phyloP scores from a whole-genome alignment of 306 rosid species.

The Comarum palustre region DNA sequence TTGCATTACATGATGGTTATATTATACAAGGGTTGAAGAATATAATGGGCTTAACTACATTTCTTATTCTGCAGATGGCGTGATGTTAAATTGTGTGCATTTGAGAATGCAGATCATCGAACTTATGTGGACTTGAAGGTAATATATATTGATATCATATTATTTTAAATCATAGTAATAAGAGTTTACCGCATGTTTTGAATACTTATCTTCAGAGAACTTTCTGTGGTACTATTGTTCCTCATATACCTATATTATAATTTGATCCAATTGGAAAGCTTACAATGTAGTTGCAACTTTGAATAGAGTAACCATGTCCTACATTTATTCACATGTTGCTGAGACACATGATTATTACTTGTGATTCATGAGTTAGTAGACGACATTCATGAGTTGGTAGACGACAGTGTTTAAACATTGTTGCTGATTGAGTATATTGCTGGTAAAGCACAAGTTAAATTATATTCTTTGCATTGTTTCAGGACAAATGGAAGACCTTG shows the following conservation, averaged over 20 bases:
- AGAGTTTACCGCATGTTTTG: background rate
- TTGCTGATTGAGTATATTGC: background rate
- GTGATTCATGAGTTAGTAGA: background rate
- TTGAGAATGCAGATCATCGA: conserved; percentile 90
- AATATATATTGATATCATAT: conserved; percentile 5
- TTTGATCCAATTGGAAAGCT: background rate
- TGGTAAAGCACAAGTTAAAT: background rate
- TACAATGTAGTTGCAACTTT: background rate
- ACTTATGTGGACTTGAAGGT: conserved; percentile 97
- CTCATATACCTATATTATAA: background rate
- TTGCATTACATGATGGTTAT: conserved; percentile 5
- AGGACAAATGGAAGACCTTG: conserved; percentile 97
- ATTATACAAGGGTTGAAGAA: background rate
- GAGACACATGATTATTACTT: background rate
- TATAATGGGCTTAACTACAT: conserved; percentile 22
- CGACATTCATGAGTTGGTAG: background rate
- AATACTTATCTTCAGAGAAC: background rate
- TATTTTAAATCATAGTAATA: background rate
- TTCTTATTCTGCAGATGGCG: conserved; percentile 72
- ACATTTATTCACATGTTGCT: background rate
- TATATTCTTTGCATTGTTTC: conserved; percentile 20
- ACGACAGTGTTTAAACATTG: background rate
- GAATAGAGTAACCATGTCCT: background rate
- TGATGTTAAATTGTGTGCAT: conserved; percentile 78
- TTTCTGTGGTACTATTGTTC: background rate